Evolutionary conservation across 176 grass and related monocot species (phyloP), one percentile per base, ranked within the genome.

Genomic region (Saccharum officinarum): DNA sequence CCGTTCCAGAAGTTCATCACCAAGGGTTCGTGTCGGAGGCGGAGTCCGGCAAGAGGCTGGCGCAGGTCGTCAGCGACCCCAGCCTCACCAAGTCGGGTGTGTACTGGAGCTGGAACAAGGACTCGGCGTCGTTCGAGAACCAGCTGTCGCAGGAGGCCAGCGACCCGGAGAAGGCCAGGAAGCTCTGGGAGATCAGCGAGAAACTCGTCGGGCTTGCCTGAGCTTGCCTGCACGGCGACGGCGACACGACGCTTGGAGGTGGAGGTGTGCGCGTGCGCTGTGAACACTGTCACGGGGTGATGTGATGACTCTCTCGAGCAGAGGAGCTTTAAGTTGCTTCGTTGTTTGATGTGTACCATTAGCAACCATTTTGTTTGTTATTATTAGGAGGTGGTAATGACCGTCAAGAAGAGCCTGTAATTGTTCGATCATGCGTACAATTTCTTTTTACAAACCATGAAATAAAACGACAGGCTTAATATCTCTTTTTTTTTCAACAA

Each of bases 71-170:
- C 20, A 82, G 82, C 1, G 95, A 97, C 65, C 90, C 95, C 0
- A 97, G 95, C 86, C 86, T 97, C 39, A 84, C 88, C n/a, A 97
- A 97, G 90, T 97, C 95, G 0, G 95, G 95, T 1, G 95, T 97
- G 3, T 98, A 98, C 87, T 98, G 95, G 93, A 98, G 95, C 93
- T 98, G 95, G 95, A 98, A 98, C 91, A 95, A 95, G 68, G 87
- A 93, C 86, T 93, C 95, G 31, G 91, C 95, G 2, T 95, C 91
- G 0, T 98, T 93, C 30, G 93, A 98, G 91, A 95, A 98, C 82
- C 93, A 98, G 85, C 85, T 95, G 10, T 98, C 95, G 3, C 52
- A 92, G 80, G 95, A 98, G 73, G 95, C 95, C 34, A 95, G 95
- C 39, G 91, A 98, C 80, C 75, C 87, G 1, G 82, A 85, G 76